These are phyloP conservation scores for Pogostemon cablin DNA, from an alignment of 257 asterid genomes.

Conservation along the genomic window DNA sequence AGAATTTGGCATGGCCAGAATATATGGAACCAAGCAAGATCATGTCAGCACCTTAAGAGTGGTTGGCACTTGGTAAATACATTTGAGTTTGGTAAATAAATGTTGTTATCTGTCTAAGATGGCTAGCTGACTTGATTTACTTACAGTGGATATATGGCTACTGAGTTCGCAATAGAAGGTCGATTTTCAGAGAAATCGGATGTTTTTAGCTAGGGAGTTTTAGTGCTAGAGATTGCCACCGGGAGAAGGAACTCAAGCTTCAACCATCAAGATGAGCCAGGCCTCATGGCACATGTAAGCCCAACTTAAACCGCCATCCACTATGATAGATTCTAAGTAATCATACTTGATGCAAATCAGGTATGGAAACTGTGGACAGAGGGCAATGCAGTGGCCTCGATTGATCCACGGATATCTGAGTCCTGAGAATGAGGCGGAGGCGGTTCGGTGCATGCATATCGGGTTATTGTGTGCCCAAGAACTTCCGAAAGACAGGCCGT, in stretches of 20 bases:
- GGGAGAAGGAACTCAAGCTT: slow-evolving; percentile 47
- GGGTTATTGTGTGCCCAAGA: slow-evolving; percentile 10
- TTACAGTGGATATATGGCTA: slow-evolving; percentile 11
- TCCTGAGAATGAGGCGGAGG: slow-evolving; percentile 25
- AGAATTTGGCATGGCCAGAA: slow-evolving; percentile 65
- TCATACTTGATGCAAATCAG: slow-evolving; percentile 5
- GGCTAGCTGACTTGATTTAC: not conserved
- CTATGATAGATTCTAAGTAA: not conserved
- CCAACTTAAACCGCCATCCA: not conserved
- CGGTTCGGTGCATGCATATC: slow-evolving; percentile 37
- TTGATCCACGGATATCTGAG: slow-evolving; percentile 38
- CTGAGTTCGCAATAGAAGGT: slow-evolving; percentile 10
- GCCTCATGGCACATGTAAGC: slow-evolving; percentile 43
- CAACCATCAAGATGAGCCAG: slow-evolving; percentile 21
- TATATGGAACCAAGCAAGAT: slow-evolving; percentile 52
- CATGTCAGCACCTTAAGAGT: slow-evolving; percentile 48
- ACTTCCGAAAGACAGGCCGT: slow-evolving; percentile 2
- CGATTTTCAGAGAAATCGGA: slow-evolving; percentile 3
- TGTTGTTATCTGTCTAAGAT: not conserved
- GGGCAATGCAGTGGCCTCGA: slow-evolving; percentile 13
- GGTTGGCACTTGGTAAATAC: slow-evolving; percentile 41
- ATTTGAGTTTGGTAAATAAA: not conserved
- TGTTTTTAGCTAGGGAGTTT: slow-evolving; percentile 5
- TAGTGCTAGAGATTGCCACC: slow-evolving; percentile 33
- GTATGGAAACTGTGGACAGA: slow-evolving; percentile 37